Percentiles rank a stretch among this genome's conserved stretches.
phyloP scores from a whole-genome alignment of 2,329 filamentous ascomycete genomes.

The Beauveria rudraprayagi region DNA sequence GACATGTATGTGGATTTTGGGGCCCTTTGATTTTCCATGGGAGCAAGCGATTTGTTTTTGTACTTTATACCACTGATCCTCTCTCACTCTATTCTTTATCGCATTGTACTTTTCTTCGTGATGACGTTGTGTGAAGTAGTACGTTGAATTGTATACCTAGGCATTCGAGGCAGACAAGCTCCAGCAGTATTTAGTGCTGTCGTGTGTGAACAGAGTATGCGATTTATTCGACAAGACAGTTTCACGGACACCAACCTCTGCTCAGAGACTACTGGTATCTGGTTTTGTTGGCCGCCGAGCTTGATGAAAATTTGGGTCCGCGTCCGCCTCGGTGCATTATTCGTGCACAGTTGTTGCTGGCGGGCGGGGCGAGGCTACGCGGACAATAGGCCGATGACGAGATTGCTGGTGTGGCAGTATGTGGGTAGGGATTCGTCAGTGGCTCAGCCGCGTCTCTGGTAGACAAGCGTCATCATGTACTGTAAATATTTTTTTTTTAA shows the following conservation, averaged over 20 bases:
- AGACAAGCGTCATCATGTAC: no score
- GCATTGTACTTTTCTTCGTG: neutral
- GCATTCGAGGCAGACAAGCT: neutral
- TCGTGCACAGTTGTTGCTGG: no score
- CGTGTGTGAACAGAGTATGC: no score
- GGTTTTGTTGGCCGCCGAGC: no score
- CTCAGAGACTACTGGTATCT: no score
- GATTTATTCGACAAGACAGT: no score
- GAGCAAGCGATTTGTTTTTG: constrained; percentile 5
- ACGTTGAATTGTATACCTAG: neutral
- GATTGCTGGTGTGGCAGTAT: neutral
- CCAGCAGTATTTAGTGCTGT: no score
- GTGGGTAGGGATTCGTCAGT: neutral
- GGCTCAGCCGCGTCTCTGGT: neutral
- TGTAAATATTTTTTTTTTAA: neutral
- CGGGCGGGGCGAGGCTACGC: neutral
- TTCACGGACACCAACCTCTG: neutral
- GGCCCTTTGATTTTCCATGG: neutral
- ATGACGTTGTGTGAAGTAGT: neutral
- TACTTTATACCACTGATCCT: neutral
- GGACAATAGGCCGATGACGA: neutral
- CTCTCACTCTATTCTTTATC: no score
- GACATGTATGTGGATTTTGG: neutral
- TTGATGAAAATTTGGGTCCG: no score
- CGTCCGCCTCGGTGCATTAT: no score